Percentiles rank a stretch among this genome's conserved stretches.
These are phyloP conservation scores for Isoetes taiwanensis DNA, from an alignment of 75 land plant species.

Conservation along the genomic window DNA sequence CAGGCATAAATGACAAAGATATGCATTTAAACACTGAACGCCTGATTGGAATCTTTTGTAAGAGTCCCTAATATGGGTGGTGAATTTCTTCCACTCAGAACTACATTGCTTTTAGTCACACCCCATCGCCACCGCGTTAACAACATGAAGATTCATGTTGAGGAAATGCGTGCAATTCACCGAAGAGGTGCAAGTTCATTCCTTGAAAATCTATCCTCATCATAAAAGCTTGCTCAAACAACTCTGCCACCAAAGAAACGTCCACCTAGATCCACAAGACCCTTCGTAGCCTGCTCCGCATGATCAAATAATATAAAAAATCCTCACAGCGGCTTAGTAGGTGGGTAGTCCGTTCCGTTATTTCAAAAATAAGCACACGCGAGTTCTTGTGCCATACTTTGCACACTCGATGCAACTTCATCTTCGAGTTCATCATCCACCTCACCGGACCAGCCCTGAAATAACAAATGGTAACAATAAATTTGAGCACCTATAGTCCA, in stretches of 20 bases:
- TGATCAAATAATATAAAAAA: background rate
- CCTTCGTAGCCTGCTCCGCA: slow-evolving; percentile 1
- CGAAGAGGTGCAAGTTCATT: slow-evolving; percentile 1
- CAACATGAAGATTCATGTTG: too few relatives aligned
- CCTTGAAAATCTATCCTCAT: background rate
- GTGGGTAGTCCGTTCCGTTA: background rate
- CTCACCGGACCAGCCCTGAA: slow-evolving; percentile 3
- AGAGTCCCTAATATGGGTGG: too few relatives aligned
- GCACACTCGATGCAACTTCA: background rate
- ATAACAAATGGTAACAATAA: too few relatives aligned
- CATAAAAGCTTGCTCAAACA: background rate
- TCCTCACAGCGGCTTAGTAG: slow-evolving; percentile 1
- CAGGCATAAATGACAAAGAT: too few relatives aligned
- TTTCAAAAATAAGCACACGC: slow-evolving; percentile 1
- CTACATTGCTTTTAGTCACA: too few relatives aligned
- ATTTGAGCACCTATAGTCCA: too few relatives aligned
- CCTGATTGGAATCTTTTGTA: too few relatives aligned
- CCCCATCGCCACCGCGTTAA: too few relatives aligned
- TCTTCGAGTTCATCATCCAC: slow-evolving; percentile 7
- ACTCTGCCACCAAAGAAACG: slow-evolving; percentile 6
- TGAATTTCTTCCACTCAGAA: too few relatives aligned
- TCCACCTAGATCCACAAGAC: background rate
- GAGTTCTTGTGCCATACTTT: background rate
- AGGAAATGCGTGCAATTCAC: too few relatives aligned
- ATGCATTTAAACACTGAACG: too few relatives aligned